Conservation (phyloP, 2,329 filamentous ascomycete genomes). For the Bretziella fagacearum region DNA sequence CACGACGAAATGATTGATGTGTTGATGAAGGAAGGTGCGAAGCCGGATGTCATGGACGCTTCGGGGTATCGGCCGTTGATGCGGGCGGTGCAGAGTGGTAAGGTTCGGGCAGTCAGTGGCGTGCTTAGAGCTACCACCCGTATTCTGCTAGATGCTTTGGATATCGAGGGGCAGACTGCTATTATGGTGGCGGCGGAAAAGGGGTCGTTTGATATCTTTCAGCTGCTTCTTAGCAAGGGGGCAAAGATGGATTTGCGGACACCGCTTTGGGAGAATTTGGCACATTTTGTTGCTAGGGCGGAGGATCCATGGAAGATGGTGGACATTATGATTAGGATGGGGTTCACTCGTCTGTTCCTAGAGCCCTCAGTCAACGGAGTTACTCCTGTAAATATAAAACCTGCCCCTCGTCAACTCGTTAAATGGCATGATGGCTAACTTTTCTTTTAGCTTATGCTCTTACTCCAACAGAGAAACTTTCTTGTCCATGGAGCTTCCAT, state of each 20-base stretch:
- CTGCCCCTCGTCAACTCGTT: not conserved
- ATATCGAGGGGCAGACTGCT: constrained; percentile 4
- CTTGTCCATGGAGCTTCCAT: not conserved
- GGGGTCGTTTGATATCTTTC: not conserved
- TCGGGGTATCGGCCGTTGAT: not conserved
- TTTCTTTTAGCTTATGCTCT: not conserved
- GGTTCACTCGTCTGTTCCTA: not conserved
- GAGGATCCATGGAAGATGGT: not conserved
- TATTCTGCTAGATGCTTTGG: not conserved
- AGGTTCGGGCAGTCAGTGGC: not conserved
- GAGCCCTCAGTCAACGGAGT: not conserved
- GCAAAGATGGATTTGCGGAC: not conserved
- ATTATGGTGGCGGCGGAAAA: constrained; percentile 2
- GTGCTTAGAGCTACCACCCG: not conserved
- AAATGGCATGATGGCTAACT: not conserved
- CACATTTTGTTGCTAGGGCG: not conserved
- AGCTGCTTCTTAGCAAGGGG: not conserved
- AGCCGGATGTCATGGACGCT: constrained; percentile 1
- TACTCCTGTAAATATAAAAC: not conserved
- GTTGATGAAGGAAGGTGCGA: constrained; percentile 5
- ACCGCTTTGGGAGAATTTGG: not conserved
- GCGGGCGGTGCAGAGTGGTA: not conserved
- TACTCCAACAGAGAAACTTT: not conserved
- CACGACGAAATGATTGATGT: not conserved
- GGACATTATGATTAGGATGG: not conserved